Conservation (phyloP, 1,139 yeast species). For the Meyerozyma guilliermondii region DNA sequence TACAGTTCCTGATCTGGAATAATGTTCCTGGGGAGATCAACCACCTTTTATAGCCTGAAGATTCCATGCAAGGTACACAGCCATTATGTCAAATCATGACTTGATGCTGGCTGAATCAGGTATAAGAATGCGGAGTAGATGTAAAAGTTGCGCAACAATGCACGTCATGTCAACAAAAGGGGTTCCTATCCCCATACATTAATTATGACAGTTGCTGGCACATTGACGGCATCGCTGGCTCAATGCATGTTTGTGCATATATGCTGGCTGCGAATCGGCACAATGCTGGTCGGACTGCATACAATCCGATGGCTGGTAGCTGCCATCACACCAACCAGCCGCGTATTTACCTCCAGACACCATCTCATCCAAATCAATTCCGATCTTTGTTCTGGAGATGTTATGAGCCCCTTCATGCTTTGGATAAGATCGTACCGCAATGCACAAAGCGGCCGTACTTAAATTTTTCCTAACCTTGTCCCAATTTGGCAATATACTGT, state of each 20-base stretch:
- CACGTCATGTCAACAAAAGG: neutral
- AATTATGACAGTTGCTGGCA: neutral
- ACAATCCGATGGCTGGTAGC: neutral
- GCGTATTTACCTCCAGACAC: neutral
- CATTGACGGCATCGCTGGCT: neutral
- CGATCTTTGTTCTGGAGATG: neutral
- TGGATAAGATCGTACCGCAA: too few species aligned
- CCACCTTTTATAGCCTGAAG: neutral
- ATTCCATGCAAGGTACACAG: neutral
- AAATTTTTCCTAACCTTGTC: too few species aligned
- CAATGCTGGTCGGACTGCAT: neutral
- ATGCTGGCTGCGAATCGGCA: neutral
- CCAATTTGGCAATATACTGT: too few species aligned
- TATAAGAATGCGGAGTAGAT: neutral
- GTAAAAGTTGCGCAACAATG: neutral
- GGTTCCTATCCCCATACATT: neutral
- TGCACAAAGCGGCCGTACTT: too few species aligned
- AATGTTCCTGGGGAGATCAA: neutral
- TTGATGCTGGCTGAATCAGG: neutral
- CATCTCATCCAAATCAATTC: too few species aligned
- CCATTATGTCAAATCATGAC: neutral
- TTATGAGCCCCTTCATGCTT: too few species aligned
- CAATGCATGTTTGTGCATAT: neutral
- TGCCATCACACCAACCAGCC: neutral
- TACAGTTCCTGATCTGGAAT: conserved; percentile 1